phyloP scores from a whole-genome alignment of 805 yeast species.

The Wickerhamomyces ciferrii region DNA sequence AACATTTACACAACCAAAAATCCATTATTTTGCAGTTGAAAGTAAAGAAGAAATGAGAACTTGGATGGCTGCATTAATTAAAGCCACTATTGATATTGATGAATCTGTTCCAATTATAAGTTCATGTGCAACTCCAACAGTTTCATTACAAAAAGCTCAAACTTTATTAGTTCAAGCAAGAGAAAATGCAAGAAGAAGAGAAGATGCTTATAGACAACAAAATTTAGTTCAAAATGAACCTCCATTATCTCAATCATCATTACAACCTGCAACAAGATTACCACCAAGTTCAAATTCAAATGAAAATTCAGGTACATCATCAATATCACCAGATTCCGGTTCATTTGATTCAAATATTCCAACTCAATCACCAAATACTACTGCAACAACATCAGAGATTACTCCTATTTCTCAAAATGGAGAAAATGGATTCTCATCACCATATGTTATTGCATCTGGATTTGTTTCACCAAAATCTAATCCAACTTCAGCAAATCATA shows the following conservation, averaged over 20 bases:
- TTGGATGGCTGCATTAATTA: conserved; percentile 94
- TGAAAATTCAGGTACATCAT: conserved; percentile 24
- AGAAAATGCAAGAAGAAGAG: conserved; percentile 59
- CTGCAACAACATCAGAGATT: conserved; percentile 35
- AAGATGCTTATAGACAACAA: conserved; percentile 27
- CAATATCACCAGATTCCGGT: conserved; percentile 23
- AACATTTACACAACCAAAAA: conserved; percentile 93
- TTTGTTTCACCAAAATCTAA: conserved; percentile 43
- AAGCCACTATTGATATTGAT: conserved; percentile 94
- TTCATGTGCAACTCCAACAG: conserved; percentile 94
- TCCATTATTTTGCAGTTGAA: conserved; percentile 95
- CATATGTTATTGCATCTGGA: conserved; percentile 63
- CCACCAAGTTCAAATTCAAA: conserved; percentile 8
- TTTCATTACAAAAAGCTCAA: conserved; percentile 81
- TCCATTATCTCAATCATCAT: not conserved
- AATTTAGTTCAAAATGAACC: conserved; percentile 24
- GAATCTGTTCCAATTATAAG: conserved; percentile 88
- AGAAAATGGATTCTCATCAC: conserved; percentile 55
- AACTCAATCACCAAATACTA: conserved; percentile 25
- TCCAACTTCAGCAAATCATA: conserved; percentile 8
- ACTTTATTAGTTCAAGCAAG: conserved; percentile 79
- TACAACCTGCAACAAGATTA: conserved; percentile 7
- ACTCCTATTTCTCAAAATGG: conserved; percentile 17
- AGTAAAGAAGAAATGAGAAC: conserved; percentile 84
- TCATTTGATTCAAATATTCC: conserved; percentile 22